phyloP scores from a whole-genome alignment of 371 early-diverging fungal genomes.

The Mitosporidium daphniae region DNA sequence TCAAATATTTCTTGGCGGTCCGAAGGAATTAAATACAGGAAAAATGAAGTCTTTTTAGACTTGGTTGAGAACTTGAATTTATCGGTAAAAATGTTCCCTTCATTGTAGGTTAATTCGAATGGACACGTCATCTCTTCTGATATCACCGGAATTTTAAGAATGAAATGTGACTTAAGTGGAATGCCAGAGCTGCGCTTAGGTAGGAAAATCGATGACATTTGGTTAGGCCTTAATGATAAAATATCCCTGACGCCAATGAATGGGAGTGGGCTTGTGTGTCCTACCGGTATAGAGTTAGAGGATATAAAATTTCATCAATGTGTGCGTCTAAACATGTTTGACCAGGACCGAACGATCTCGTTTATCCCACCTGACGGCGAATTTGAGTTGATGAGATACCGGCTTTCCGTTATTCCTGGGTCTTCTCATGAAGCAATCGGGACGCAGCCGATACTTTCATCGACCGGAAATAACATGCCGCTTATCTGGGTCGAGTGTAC shows the following conservation, averaged over 20 bases:
- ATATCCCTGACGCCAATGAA: constrained; percentile 62
- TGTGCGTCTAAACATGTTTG: constrained; percentile 65
- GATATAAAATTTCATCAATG: constrained; percentile 96
- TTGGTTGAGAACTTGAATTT: constrained; percentile 83
- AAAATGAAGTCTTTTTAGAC: constrained; percentile 89
- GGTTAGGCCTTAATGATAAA: constrained; percentile 89
- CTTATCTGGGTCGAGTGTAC: constrained; percentile 74
- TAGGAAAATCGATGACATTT: too few species aligned
- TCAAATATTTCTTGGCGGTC: constrained; percentile 88
- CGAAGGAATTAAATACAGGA: constrained; percentile 72
- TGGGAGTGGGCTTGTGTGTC: too few species aligned
- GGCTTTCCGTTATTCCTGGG: constrained; percentile 10
- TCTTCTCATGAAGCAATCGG: too few species aligned
- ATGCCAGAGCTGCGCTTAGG: constrained; percentile 93
- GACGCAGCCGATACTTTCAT: neutral
- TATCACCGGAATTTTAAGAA: constrained; percentile 65
- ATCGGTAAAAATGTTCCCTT: constrained; percentile 19
- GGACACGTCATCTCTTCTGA: constrained; percentile 78
- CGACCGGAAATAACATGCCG: constrained; percentile 66
- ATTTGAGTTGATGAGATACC: constrained; percentile 92
- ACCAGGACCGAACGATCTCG: constrained; percentile 75
- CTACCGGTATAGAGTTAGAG: constrained; percentile 92
- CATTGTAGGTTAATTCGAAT: constrained; percentile 25
- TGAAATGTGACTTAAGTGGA: constrained; percentile 71
- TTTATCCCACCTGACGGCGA: constrained; percentile 95